Evolutionary conservation across 495 filamentous ascomycete species (phyloP), one percentile per base, ranked within the genome.

Genomic region (Tuber indicum): DNA sequence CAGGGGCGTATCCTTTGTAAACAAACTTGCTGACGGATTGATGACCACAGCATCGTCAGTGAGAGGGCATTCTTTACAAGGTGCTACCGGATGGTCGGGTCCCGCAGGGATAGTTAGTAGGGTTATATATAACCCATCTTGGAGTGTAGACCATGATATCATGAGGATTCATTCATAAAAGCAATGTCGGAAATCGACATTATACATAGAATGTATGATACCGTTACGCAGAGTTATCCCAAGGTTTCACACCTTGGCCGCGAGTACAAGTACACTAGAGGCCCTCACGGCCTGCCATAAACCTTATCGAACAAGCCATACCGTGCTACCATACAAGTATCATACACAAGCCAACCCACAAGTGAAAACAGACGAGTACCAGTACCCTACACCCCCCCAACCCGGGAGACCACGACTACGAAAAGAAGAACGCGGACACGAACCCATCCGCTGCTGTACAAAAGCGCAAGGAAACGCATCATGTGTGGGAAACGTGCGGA

Each of bases 51-150:
- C 76, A 80, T 88, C 45, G 86, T 88, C 76, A 85, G 87, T 70
- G 92, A 94, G 85, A 88, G 87, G 77, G 78, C 81, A 47, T 92
- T 90, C 81, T 82, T 91, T 46, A 79, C 85, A 46, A 81, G 84
- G 58, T 87, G 88, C 79, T 88, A 88, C 76, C 85, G 70, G 66
- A 84, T 84, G 78, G 70, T 87, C 74, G 84, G 80, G 72, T 79
- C 85, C 47, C 71, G 71, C 1, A 32, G 71, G 62, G 46, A 14
- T 36, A 62, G 16, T 26, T 58, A 32, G 52, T 26, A 14, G n/a
- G n/a, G 52, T 23, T 26, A 26, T n/a, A 52, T 23, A 52, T 32
- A 62, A 14, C 52, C 52, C 2, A 26, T 3, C 23, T n/a, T 26
- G 12, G n/a, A 66, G 26, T 0, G 12, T 1, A 17, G 52, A 7